Evolutionary conservation across 2,329 filamentous ascomycete genomes (phyloP).

Genomic region (Tolypocladium tropicale): DNA sequence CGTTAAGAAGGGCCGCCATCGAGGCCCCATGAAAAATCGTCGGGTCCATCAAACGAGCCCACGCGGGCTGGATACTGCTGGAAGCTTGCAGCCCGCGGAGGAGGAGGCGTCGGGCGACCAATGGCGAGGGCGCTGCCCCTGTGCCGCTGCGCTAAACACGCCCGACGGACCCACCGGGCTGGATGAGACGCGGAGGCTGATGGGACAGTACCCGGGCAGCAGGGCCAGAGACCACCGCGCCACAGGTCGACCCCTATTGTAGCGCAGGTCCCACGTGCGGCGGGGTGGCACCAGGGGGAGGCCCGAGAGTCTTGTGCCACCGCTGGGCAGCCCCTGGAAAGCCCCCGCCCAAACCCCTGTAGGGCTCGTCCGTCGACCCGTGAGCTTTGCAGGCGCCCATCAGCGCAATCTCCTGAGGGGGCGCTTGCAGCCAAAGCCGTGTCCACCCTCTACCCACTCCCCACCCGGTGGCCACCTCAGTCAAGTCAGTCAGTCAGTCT

Average conservation of each 20-base stretch:
- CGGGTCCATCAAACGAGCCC: not conserved
- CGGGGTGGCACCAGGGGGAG: not conserved
- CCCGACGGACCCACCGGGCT: not conserved
- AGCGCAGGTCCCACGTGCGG: not conserved
- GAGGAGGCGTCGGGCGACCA: not conserved
- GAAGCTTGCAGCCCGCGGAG: not conserved
- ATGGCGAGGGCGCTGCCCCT: constrained; percentile 1
- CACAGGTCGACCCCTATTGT: not conserved
- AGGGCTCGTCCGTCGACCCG: not conserved
- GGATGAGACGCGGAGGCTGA: not conserved
- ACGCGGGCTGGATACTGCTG: not conserved
- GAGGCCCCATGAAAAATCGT: not conserved
- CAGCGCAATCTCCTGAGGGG: not conserved
- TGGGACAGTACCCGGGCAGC: not conserved
- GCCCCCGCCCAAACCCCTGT: not conserved
- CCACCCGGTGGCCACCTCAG: too few species aligned
- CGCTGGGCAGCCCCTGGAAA: not conserved
- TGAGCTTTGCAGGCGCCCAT: not conserved
- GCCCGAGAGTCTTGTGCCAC: not conserved
- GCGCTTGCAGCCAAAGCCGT: not conserved
- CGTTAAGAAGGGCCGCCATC: not conserved
- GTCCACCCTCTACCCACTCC: not conserved
- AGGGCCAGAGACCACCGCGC: accelerated
- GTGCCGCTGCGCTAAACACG: not conserved
- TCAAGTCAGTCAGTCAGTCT: too few species aligned